Percentiles rank a stretch among this genome's conserved stretches.
phyloP scores from a whole-genome alignment of 768 basidiomycete genomes.

The Phanerochaete sordida region DNA sequence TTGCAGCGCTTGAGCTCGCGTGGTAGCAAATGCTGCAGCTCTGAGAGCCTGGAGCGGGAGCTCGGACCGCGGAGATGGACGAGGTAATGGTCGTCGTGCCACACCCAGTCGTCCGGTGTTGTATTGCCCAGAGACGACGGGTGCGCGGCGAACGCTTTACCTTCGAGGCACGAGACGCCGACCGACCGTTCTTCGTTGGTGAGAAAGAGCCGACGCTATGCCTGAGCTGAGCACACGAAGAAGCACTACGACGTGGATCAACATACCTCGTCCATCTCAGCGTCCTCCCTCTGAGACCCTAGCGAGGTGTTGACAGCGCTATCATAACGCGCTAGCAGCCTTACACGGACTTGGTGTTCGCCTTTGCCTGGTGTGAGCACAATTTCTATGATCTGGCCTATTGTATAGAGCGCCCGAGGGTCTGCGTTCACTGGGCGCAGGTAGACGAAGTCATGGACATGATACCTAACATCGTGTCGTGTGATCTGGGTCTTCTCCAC shows the following conservation, averaged over 20 bases:
- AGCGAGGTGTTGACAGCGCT: slow-evolving; percentile 24
- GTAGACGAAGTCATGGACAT: slow-evolving; percentile 61
- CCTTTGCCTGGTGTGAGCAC: slow-evolving; percentile 14
- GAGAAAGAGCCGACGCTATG: slow-evolving; percentile 38
- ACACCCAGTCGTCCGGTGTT: slow-evolving; percentile 40
- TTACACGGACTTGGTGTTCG: slow-evolving; percentile 33
- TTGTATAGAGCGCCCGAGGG: slow-evolving; percentile 33
- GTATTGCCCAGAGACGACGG: slow-evolving; percentile 28
- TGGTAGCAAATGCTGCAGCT: not conserved
- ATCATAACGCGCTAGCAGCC: slow-evolving; percentile 44
- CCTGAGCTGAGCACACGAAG: not conserved
- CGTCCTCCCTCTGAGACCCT: not conserved
- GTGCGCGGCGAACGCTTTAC: slow-evolving; percentile 46
- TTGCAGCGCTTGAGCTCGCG: slow-evolving; percentile 35
- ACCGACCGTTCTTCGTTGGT: slow-evolving; percentile 26
- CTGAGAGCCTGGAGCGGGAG: not conserved
- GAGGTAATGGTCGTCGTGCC: slow-evolving; percentile 58
- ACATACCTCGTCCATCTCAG: slow-evolving; percentile 4
- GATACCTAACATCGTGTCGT: slow-evolving; percentile 35
- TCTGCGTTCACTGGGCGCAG: slow-evolving; percentile 27
- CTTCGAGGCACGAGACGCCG: slow-evolving; percentile 42
- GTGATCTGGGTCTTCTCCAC: slow-evolving; percentile 15
- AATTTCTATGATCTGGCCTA: slow-evolving; percentile 55
- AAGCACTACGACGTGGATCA: no score
- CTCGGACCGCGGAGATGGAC: slow-evolving; percentile 25